These are phyloP conservation scores for Wallacemonas sp. DNA, from an alignment of 208 protist genomes.

Conservation along the genomic window DNA sequence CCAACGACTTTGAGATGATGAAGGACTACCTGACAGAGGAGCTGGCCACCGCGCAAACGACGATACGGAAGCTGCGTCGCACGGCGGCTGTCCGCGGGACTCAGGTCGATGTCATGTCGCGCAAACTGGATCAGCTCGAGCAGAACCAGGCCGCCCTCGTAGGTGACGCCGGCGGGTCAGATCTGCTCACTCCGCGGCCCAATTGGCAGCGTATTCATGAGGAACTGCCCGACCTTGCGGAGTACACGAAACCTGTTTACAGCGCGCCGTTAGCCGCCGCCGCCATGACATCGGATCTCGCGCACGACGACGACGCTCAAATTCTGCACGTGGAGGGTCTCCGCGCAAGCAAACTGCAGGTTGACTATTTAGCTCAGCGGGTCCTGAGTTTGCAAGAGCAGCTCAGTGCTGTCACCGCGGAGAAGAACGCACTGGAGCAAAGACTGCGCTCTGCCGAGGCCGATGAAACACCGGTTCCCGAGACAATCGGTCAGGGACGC, in stretches of 20 bases:
- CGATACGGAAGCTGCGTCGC: constrained; percentile 63
- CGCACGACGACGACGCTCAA: constrained; percentile 17
- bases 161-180: not conserved
- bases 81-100: constrained; percentile 75
- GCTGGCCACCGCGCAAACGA: constrained; percentile 43
- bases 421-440: constrained; percentile 12
- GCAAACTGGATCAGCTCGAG: constrained; percentile 52
- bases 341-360: constrained; percentile 51
- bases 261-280: constrained; percentile 14
- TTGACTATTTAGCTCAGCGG: constrained; percentile 73
- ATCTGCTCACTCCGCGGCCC: constrained; percentile 71
- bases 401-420: constrained; percentile 16
- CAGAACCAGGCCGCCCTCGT: constrained; percentile 32
- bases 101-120: constrained; percentile 73
- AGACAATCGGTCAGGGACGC: not conserved
- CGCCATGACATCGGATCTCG: constrained; percentile 13
- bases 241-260: constrained; percentile 33
- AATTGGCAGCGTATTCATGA: constrained; percentile 51
- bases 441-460: not conserved
- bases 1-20: constrained; percentile 65
- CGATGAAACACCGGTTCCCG: not conserved
- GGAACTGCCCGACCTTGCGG: constrained; percentile 38
- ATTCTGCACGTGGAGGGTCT: constrained; percentile 34
- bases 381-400: constrained; percentile 35
- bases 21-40: constrained; percentile 69